Conservation (phyloP, 2,329 filamentous ascomycete genomes). For the Teratosphaeriaceae sp. region DNA sequence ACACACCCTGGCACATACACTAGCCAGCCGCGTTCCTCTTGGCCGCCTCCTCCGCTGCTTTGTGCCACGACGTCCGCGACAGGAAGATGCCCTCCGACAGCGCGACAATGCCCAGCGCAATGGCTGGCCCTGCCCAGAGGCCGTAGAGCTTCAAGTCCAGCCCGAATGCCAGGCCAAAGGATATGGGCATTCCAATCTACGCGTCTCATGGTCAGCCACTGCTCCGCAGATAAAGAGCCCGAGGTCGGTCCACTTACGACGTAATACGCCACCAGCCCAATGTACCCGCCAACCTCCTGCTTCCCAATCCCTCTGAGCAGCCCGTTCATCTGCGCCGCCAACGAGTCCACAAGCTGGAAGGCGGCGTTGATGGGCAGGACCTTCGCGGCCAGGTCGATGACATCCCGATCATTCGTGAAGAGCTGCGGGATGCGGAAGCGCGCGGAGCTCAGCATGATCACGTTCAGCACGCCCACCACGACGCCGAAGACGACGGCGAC, state of each 20-base stretch:
- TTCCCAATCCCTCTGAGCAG: slow-evolving; percentile 80
- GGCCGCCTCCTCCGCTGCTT: slow-evolving; percentile 54
- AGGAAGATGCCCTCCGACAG: slow-evolving; percentile 53
- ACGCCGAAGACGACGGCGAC: slow-evolving; percentile 64
- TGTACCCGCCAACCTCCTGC: slow-evolving; percentile 84
- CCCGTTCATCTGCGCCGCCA: slow-evolving; percentile 74
- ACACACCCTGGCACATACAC: not conserved
- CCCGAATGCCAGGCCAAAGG: slow-evolving; percentile 70
- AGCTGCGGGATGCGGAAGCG: slow-evolving; percentile 69
- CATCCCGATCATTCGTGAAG: slow-evolving; percentile 63
- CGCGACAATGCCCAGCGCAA: slow-evolving; percentile 60
- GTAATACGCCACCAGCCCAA: slow-evolving; percentile 84
- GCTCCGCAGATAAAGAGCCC: not conserved
- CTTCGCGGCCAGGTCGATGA: slow-evolving; percentile 56
- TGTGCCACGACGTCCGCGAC: slow-evolving; percentile 48
- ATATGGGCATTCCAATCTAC: slow-evolving; percentile 70
- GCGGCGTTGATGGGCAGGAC: slow-evolving; percentile 76
- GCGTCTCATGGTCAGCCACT: slow-evolving; percentile 1
- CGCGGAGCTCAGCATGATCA: slow-evolving; percentile 60
- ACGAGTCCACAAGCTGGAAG: slow-evolving; percentile 83
- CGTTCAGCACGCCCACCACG: slow-evolving; percentile 72
- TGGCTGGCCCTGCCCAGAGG: slow-evolving; percentile 59
- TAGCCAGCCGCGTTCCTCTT: slow-evolving; percentile 41
- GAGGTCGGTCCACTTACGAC: slow-evolving; percentile 32
- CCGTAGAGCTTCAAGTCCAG: slow-evolving; percentile 71